Base-by-base conservation (phyloP, 768 basidiomycete genomes). In the Lentinula sp. region DNA sequence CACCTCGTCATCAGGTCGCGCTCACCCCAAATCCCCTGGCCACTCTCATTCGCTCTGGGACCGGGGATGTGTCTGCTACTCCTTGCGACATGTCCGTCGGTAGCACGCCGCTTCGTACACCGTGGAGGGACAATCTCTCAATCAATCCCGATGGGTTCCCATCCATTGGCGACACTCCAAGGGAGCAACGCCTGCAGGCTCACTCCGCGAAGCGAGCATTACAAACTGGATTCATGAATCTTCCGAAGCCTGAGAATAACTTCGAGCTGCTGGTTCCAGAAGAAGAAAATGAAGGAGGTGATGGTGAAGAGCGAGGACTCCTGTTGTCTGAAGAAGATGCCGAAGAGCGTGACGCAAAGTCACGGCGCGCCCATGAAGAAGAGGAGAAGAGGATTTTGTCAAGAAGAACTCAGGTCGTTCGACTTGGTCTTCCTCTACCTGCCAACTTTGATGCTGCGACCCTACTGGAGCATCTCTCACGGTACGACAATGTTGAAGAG, bases 1-100 rank as follows among this genome's bases (percentile, higher is more conserved):
- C 96, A 4, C 97, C 97, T n/a, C 87, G 85, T 20, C 93, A 93
- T 66, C 86, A 87, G 65, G 88, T 91, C 33, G 83, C 92, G 0
- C 94, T 95, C 64, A 99, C 97, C 0, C 97, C 97, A 3, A 99
- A 98, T 75, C 97, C 96, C 4, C 85, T 98, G 9, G 91, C 91
- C 15, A 97, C 96, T 0, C 95, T 94, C 6, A 67, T 86, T 65
- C 85, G 82, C 36, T 73, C 72, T 6, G 82, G 78, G 9, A 71
- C 71, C 12, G 62, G 67, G 4, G 80, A 81, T 57, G 72, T 76
- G 10, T 82, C 84, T 36, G 79, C 77, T 1, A 89, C 87, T 0
- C 87, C 90, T 23, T 78, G 81, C 35, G 73, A 73, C 16, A 66
- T 67, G 32, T 73, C 74, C 10, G 75, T 71, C 2, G 74, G 81